A percentile compares a stretch with the other conserved stretches of the same genome.
These are phyloP conservation scores for Boletus rubroflammeus DNA, from an alignment of 768 basidiomycete species.

Conservation along the genomic window DNA sequence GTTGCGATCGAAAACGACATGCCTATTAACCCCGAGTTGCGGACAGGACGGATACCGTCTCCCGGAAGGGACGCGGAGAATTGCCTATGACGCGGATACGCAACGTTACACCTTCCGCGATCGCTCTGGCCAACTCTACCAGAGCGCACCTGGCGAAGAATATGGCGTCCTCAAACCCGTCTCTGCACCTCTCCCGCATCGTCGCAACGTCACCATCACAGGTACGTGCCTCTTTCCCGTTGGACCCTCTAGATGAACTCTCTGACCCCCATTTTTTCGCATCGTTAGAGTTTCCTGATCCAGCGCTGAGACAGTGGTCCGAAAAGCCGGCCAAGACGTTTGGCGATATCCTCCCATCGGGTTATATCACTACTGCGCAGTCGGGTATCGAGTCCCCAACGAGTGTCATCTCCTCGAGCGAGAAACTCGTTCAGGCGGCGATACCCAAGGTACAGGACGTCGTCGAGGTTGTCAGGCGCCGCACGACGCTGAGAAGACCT, in stretches of 20 bases:
- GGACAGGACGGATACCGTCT: slow-evolving; percentile 35
- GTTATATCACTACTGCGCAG: slow-evolving; percentile 40
- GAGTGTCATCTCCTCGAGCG: slow-evolving; percentile 20
- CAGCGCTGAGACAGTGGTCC: slow-evolving; percentile 23
- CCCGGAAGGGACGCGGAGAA: slow-evolving; percentile 44
- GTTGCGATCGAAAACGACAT: not conserved
- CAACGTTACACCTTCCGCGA: slow-evolving; percentile 50
- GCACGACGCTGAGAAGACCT: slow-evolving; percentile 11
- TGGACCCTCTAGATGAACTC: not conserved
- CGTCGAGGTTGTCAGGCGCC: slow-evolving; percentile 28
- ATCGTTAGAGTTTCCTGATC: slow-evolving; percentile 24
- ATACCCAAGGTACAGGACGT: slow-evolving; percentile 41
- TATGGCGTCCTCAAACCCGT: slow-evolving; percentile 45
- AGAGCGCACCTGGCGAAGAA: slow-evolving; percentile 40
- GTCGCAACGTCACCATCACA: slow-evolving; percentile 26
- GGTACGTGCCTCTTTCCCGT: slow-evolving; percentile 7
- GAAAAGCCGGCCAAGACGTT: slow-evolving; percentile 37
- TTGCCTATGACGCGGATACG: slow-evolving; percentile 53
- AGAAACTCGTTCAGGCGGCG: slow-evolving; percentile 31
- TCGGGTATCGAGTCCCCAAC: slow-evolving; percentile 17
- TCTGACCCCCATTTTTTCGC: not conserved
- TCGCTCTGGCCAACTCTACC: slow-evolving; percentile 40
- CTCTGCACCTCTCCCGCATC: slow-evolving; percentile 15
- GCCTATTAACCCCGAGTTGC: not conserved
- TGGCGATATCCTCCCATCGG: slow-evolving; percentile 44